Percentiles rank a stretch among this genome's conserved stretches.
phyloP scores from a whole-genome alignment of 352 stramenopile genomes.

The Phytophthora pistaciae region DNA sequence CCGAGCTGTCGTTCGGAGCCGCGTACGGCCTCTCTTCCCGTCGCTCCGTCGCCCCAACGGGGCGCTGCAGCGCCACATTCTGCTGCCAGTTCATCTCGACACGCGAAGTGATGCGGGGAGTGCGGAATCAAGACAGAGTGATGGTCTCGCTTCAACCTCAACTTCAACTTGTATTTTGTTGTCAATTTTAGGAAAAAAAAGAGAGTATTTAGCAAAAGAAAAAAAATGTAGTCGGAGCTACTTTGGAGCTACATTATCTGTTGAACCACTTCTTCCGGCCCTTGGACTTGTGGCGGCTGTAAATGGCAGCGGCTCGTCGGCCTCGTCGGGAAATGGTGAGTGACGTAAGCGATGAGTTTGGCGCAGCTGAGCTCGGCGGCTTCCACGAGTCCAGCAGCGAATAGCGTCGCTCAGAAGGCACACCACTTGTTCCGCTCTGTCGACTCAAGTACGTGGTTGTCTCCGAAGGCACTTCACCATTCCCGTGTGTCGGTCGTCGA shows the following conservation, averaged over 20 bases:
- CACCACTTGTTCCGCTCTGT: slow-evolving; percentile 36
- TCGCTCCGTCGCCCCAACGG: neutral
- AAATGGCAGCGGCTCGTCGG: slow-evolving; percentile 63
- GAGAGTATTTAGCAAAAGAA: neutral
- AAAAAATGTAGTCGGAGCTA: neutral
- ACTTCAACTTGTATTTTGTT: slow-evolving; percentile 38
- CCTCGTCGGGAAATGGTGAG: slow-evolving; percentile 79
- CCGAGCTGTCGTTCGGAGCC: neutral
- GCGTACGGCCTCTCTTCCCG: neutral
- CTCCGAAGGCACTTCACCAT: slow-evolving; percentile 34
- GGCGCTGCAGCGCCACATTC: slow-evolving; percentile 9
- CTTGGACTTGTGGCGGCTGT: slow-evolving; percentile 75
- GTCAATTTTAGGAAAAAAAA: slow-evolving; percentile 13
- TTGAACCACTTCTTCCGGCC: slow-evolving; percentile 61
- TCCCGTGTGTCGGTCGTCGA: slow-evolving; percentile 13
- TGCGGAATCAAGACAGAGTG: slow-evolving; percentile 44
- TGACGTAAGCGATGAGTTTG: slow-evolving; percentile 71
- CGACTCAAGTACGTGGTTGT: slow-evolving; percentile 42
- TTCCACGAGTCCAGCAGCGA: slow-evolving; percentile 84
- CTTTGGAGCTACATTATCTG: slow-evolving; percentile 17
- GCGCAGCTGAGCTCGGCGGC: slow-evolving; percentile 54
- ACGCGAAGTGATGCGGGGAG: neutral
- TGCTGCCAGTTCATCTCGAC: slow-evolving; percentile 25
- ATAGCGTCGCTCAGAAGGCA: slow-evolving; percentile 63
- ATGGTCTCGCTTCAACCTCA: slow-evolving; percentile 58